Conservation (phyloP, 768 basidiomycete species). For the Russula ochroleuca region DNA sequence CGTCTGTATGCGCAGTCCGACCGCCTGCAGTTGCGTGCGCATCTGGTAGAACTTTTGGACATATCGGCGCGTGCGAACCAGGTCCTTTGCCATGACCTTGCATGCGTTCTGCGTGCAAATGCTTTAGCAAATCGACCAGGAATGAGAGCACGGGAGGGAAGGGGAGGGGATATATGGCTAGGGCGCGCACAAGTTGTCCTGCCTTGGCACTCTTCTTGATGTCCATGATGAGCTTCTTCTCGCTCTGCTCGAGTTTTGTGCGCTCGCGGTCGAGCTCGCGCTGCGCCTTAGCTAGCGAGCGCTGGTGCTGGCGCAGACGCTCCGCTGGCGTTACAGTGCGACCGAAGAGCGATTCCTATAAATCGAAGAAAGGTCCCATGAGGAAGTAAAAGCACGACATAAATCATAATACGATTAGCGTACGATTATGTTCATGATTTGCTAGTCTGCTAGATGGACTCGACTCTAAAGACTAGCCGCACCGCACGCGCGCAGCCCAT, state of each 20-base stretch:
- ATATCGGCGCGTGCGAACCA: conserved; percentile 92
- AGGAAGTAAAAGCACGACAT: too few relatives aligned
- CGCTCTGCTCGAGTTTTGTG: conserved; percentile 87
- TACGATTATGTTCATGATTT: conserved; percentile 76
- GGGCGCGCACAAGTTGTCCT: conserved; percentile 78
- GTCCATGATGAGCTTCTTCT: conserved; percentile 93
- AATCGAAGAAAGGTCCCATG: neutral
- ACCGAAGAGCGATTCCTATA: conserved; percentile 95
- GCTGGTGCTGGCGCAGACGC: conserved; percentile 93
- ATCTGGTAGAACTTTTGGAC: conserved; percentile 98
- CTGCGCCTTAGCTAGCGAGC: conserved; percentile 93
- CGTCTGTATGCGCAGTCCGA: conserved; percentile 92
- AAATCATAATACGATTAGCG: conserved; percentile 30
- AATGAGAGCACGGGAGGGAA: neutral
- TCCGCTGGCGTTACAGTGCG: conserved; percentile 94
- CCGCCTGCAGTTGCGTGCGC: conserved; percentile 96
- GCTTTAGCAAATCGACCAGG: neutral
- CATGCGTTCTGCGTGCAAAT: conserved; percentile 75
- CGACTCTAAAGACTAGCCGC: neutral
- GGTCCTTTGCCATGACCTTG: conserved; percentile 99
- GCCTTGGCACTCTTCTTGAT: conserved; percentile 96
- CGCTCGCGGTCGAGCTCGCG: conserved; percentile 97
- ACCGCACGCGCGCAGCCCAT: too few relatives aligned
- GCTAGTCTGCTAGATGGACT: neutral
- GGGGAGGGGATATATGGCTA: neutral